Base-by-base conservation (phyloP, 2,329 filamentous ascomycete species). In the Elsinoe batatas region DNA sequence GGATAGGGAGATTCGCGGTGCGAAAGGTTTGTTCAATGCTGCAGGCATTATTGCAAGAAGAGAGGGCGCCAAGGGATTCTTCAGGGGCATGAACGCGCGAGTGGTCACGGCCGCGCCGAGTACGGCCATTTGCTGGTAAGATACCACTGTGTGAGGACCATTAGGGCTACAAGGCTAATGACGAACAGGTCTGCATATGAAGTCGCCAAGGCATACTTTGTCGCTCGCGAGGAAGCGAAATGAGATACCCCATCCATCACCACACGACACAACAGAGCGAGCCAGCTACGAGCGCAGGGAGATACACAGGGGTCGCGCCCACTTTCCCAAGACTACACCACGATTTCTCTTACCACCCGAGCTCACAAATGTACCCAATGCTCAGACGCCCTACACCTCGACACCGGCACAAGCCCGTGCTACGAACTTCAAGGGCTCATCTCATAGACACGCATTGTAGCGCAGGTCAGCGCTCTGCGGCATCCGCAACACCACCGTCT, bases 91-190 rank as follows among this genome's bases (percentile, higher is more conserved):
- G 68, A 84, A 87, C 64, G 93, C 93, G 46, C 80, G 93, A 65
- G 85, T 98, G 47, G 84, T 98, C 60, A 96, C 91, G 10, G 95
- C 93, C 1, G 97, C 97, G 87, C 93, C 93, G 17, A 96, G 91
- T 74, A 98, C 93, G 33, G 93, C 93, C n/a, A 98, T 98, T 67
- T 98, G 93, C 78, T 98, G 93, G 93, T 93, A 69, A 66, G 78
- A 71, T 15, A 13, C 18, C 13, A n/a, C 49, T n/a, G 22, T 12
- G 47, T 12, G 20, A 36, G 8, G 22, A 26, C 22, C 17, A n/a
- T 3, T 8, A 7, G 20, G 30, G 6, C 15, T n/a, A 13, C 10
- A 15, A 26, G 53, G 32, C n/a, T 55, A 47, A 62, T 66, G 56
- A 64, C 57, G 26, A 17, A 20, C 58, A 81, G 79, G 79, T 79